A percentile compares a stretch with the other conserved stretches of the same genome.
These are phyloP conservation scores for Candida buenavistaensis DNA, from an alignment of 1,139 yeast species.

Conservation along the genomic window DNA sequence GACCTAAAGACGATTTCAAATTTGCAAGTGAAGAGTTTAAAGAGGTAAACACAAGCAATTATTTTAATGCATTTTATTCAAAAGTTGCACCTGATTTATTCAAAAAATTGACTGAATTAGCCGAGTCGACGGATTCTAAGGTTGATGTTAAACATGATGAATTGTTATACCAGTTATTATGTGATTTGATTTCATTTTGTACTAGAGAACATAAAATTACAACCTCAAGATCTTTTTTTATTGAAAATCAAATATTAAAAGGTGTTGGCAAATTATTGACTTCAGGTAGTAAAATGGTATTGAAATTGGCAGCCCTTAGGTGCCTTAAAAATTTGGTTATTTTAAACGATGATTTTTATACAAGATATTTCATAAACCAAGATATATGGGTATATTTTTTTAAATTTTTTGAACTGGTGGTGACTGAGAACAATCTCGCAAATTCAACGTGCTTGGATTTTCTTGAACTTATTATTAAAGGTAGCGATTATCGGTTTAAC, in stretches of 20 bases:
- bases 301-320: constrained; percentile 65
- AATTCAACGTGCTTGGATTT: constrained; percentile 79
- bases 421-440: constrained; percentile 59
- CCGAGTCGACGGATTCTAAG: constrained; percentile 9
- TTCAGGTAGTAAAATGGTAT: constrained; percentile 40
- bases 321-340: constrained; percentile 60
- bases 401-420: constrained; percentile 49
- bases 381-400: constrained; percentile 55
- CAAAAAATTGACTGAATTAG: constrained; percentile 32
- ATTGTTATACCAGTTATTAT: constrained; percentile 59
- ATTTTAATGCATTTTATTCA: constrained; percentile 60
- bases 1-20: constrained; percentile 2
- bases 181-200: constrained; percentile 70
- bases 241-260: constrained; percentile 52
- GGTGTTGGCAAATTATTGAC: constrained; percentile 53
- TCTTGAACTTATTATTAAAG: constrained; percentile 50
- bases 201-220: constrained; percentile 59
- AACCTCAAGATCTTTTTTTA: constrained; percentile 59
- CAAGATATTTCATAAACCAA: constrained; percentile 55
- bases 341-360: constrained; percentile 62
- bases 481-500: constrained; percentile 24
- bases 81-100: constrained; percentile 63
- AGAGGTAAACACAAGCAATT: constrained; percentile 48
- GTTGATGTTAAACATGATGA: constrained; percentile 25
- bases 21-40: constrained; percentile 25